Conservation (phyloP, 345 rosid species). For the Salix suchowensis region DNA sequence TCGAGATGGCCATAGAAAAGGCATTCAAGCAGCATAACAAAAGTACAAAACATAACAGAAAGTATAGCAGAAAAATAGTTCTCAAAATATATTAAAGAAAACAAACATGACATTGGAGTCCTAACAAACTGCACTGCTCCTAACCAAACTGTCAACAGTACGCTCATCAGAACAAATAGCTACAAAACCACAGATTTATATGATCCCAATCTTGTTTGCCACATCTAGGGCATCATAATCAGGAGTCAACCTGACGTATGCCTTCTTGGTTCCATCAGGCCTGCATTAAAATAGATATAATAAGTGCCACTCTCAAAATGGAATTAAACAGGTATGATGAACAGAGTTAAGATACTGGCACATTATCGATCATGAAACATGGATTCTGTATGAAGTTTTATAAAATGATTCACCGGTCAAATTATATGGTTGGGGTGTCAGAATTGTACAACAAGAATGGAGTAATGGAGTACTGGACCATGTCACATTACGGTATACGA, state of each 20-base stretch:
- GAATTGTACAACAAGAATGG: background rate
- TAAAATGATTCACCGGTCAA: background rate
- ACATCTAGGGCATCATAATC: conserved; percentile 54
- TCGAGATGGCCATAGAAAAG: background rate
- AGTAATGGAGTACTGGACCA: background rate
- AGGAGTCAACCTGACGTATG: conserved; percentile 64
- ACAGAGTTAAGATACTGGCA: background rate
- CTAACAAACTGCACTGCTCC: conserved; percentile 15
- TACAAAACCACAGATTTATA: conserved; percentile 7
- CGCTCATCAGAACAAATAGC: background rate
- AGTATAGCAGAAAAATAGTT: background rate
- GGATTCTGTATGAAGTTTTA: background rate
- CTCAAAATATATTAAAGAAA: conserved; percentile 8
- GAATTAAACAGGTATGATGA: background rate
- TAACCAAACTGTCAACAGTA: conserved; percentile 17
- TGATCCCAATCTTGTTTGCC: conserved; percentile 27
- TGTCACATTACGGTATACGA: too few species aligned
- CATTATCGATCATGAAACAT: background rate
- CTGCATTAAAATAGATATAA: background rate
- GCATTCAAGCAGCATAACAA: background rate
- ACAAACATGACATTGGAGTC: conserved; percentile 3
- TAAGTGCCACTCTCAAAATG: background rate
- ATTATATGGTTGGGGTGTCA: background rate
- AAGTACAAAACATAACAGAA: background rate
- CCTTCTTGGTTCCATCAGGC: conserved; percentile 79